These are phyloP conservation scores for Cetradonia linearis DNA, from an alignment of 495 filamentous ascomycete species.

Conservation along the genomic window DNA sequence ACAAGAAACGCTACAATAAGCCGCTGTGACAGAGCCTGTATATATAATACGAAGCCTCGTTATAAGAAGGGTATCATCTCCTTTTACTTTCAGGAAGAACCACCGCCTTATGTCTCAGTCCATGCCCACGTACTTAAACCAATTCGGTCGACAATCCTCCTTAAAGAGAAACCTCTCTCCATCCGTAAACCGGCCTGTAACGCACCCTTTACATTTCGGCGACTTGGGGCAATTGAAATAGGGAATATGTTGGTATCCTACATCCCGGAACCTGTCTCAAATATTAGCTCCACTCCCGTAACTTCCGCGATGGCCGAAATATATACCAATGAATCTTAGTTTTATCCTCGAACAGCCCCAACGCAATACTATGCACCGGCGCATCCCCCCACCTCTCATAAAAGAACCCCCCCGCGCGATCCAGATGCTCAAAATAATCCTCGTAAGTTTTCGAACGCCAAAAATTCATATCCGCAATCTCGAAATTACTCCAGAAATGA, in stretches of 20 bases:
- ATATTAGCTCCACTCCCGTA: conserved; percentile 15
- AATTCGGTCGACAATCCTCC: conserved; percentile 93
- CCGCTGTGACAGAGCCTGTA: background rate
- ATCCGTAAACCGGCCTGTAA: conserved; percentile 74
- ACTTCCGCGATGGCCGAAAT: background rate
- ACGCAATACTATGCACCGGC: conserved; percentile 90
- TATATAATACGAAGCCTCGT: background rate
- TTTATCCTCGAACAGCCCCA: conserved; percentile 85
- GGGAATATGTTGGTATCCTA: conserved; percentile 96
- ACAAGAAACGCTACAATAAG: background rate
- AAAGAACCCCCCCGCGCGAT: conserved; percentile 93
- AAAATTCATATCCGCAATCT: conserved; percentile 91
- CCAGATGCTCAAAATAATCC: conserved; percentile 92
- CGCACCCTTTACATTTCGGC: conserved; percentile 85
- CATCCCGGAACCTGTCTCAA: conserved; percentile 82
- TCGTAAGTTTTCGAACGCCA: conserved; percentile 87
- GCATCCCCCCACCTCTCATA: conserved; percentile 99
- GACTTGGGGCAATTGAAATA: conserved; percentile 98
- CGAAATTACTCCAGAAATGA: conserved; percentile 99
- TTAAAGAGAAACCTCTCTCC: conserved; percentile 72
- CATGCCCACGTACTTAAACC: conserved; percentile 90
- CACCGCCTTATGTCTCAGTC: conserved; percentile 35
- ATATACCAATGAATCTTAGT: conserved; percentile 90
- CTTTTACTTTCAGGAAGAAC: background rate
- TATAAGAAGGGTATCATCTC: background rate